These are phyloP conservation scores for Wallacemonas sp. DNA, from an alignment of 208 protist genomes.

Conservation along the genomic window DNA sequence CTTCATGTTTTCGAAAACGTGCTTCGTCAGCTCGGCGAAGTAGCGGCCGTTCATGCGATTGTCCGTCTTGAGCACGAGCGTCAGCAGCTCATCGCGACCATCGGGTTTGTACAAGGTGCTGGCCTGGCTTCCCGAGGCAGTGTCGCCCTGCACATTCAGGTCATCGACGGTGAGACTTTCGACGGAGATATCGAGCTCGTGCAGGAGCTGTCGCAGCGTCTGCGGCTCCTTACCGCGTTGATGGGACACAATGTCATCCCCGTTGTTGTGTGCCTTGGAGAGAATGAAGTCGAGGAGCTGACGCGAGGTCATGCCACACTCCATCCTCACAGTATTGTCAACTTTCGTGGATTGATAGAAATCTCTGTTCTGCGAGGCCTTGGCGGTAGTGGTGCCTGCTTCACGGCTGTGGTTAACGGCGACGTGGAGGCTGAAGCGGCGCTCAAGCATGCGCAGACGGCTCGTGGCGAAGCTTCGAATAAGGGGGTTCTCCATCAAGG, in stretches of 20 bases:
- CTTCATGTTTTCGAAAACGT: constrained; percentile 95
- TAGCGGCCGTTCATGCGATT: constrained; percentile 98
- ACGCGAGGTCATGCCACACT: constrained; percentile 93
- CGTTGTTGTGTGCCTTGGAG: constrained; percentile 90
- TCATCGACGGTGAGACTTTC: constrained; percentile 95
- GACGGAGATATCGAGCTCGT: constrained; percentile 71
- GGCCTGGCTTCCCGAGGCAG: constrained; percentile 42
- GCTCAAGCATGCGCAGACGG: constrained; percentile 89
- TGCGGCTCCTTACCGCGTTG: constrained; percentile 79
- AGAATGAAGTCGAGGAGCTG: constrained; percentile 96
- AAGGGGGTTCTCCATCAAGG: constrained; percentile 55
- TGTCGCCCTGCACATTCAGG: constrained; percentile 93
- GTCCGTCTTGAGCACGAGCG: constrained; percentile 98
- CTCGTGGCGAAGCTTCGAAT: constrained; percentile 86
- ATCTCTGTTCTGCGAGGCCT: constrained; percentile 90
- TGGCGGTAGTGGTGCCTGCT: constrained; percentile 69
- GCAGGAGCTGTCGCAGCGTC: constrained; percentile 79
- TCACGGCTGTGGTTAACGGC: constrained; percentile 90
- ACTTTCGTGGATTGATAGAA: constrained; percentile 96
- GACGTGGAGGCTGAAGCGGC: constrained; percentile 91
- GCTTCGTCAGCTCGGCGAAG: constrained; percentile 96
- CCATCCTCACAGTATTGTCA: constrained; percentile 96
- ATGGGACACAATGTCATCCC: constrained; percentile 93
- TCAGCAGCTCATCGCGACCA: constrained; percentile 85
- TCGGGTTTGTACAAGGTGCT: constrained; percentile 15